phyloP scores from a whole-genome alignment of 148 eudicot genomes.

The Linanthus parryae region DNA sequence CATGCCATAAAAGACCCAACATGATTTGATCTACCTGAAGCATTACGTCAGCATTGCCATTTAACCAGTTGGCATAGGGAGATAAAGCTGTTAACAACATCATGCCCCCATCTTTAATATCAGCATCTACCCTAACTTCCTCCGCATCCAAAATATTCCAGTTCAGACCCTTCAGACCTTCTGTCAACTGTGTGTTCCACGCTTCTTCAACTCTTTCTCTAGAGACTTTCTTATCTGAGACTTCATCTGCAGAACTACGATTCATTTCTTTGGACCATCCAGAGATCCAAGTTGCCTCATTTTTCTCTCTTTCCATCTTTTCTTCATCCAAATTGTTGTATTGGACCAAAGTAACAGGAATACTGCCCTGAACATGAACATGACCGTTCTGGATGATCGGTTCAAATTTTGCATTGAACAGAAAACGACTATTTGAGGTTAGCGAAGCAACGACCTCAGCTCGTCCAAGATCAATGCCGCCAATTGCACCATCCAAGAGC shows the following conservation, averaged over 20 bases:
- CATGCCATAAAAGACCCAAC: not conserved
- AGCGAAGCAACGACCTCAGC: conserved; percentile 98
- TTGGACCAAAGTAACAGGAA: conserved; percentile 73
- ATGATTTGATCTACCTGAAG: conserved; percentile 68
- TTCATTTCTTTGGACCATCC: conserved; percentile 69
- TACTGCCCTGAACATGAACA: conserved; percentile 97
- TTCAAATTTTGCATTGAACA: conserved; percentile 98
- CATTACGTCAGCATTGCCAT: conserved; percentile 90
- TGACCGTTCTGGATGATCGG: conserved; percentile 94
- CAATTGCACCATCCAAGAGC: conserved; percentile 94
- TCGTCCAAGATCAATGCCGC: conserved; percentile 96
- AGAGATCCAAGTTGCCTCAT: conserved; percentile 64
- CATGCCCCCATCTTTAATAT: conserved; percentile 99
- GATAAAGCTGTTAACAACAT: conserved; percentile 91
- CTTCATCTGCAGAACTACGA: conserved; percentile 55
- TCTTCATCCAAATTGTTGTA: conserved; percentile 53
- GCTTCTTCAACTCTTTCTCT: conserved; percentile 85
- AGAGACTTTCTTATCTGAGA: conserved; percentile 52
- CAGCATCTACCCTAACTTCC: conserved; percentile 99
- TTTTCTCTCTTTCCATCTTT: conserved; percentile 46
- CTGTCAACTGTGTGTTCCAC: conserved; percentile 91
- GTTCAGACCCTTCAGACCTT: conserved; percentile 82
- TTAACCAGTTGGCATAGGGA: conserved; percentile 95
- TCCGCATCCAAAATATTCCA: conserved; percentile 94
- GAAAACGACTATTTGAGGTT: conserved; percentile 86